Base-by-base conservation (phyloP, 768 basidiomycete species). In the Vishniacozyma victoriae region DNA sequence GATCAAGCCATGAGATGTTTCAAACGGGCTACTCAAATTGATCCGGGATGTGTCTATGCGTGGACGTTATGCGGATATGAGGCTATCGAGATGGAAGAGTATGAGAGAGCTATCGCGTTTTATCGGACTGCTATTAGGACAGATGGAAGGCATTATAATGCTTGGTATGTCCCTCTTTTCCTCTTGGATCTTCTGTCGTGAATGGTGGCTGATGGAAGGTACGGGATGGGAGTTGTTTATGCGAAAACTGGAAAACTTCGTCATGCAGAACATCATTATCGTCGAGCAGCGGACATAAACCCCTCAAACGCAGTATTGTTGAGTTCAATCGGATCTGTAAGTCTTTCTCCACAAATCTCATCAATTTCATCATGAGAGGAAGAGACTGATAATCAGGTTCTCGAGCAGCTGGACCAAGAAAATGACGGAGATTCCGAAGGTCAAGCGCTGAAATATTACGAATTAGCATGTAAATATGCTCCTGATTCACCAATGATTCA, bases 211-310 rank as follows among this genome's bases (percentile, higher is more conserved):
- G 4, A 24, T 37, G 11, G 19, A 41, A 96, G 93, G 93, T 99
- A 97, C 73, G 95, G 95, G n/a, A 77, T 99, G 60, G 95, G 95
- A 53, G 87, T 87, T 27, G 96, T 91, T 67, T 97, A 96, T 77
- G 78, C 93, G 70, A 80, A 89, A 62, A 88, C 85, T 80, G 91
- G 87, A 73, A 96, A 93, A 76, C 76, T 87, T 49, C 82, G 87
- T 37, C 77, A 92, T 43, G 95, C 95, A 36, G 91, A 97, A 70
- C 96, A 93, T 75, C 92, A 97, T 74, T 97, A 88, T 76, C 80
- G 87, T 60, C 86, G 84, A 69, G 92, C 95, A 3, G 79, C 84
- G 27, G 82, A 86, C 60, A 91, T 99, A 71, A 90, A 96, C 72
- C 87, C 91, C 33, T 80, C 83, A 59, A 97, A 95, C 72, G 90